Base-by-base conservation (phyloP, 2,329 filamentous ascomycete genomes). In the Penicillium corylophilum region DNA sequence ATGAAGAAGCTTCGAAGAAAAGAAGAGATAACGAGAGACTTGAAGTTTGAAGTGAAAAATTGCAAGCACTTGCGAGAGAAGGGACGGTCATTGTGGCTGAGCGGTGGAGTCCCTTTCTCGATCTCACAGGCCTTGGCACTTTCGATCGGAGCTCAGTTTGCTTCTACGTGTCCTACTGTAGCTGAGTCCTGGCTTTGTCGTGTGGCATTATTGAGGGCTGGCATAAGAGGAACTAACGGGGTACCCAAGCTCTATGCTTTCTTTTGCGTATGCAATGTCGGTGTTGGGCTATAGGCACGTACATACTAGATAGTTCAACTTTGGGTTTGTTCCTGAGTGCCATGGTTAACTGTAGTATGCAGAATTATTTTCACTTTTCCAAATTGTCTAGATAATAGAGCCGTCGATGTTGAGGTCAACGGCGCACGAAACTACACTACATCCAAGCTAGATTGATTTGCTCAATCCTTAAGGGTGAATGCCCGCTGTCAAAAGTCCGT, bases 11-110 rank as follows among this genome's bases (percentile, higher is more conserved):
- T 39, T 44, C 48, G 50, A 36, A 38, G 39, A 49, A 44, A 51
- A 52, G n/a, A 18, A 42, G 33, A 51, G 45, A 48, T 31, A 60
- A 62, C 24, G 60, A 59, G 50, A 55, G 48, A 54, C 42, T 48
- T 45, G 48, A 42, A 44, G 51, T 23, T 39, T 48, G 26, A 35
- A 44, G 10, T 16, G 26, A 49, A 28, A 28, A 45, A 44, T n/a
- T 26, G 35, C 26, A 39, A 36, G 51, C 29, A 36, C 26, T 28
- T 5, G 33, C n/a, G 33, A 48, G 18, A 40, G 43, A 39, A 50
- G 28, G 24, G 44, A 50, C 23, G 39, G 24, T 15, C 16, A 42
- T 39, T 54, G 56, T 59, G 56, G 56, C 56, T 59, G 51, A 59
- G 54, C 36, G 41, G 56, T 59, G 56, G 56, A 59, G 50, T 45